Evolutionary conservation across 352 stramenopile species (phyloP).

Genomic region (Globisporangium splendens): DNA sequence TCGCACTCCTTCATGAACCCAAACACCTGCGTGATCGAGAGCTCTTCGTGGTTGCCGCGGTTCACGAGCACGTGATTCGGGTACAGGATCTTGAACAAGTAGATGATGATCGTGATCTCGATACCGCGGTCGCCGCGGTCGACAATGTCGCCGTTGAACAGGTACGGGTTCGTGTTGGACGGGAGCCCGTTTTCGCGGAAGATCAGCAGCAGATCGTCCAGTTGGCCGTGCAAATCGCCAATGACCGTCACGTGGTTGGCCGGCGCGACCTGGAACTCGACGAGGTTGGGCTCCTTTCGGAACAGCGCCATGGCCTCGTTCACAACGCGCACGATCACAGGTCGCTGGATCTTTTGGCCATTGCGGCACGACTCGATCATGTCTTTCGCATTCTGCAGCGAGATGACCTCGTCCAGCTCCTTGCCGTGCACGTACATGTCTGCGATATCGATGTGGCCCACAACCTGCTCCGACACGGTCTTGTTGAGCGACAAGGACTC

Average conservation of each 20-base stretch:
- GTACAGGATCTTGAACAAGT: conserved; percentile 80
- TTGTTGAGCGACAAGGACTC: conserved; percentile 26
- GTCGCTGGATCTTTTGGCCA: conserved; percentile 71
- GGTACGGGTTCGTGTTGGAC: conserved; percentile 69
- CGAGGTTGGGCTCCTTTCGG: conserved; percentile 49
- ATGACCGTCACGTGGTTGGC: conserved; percentile 78
- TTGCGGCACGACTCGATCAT: conserved; percentile 81
- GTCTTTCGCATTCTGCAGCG: conserved; percentile 55
- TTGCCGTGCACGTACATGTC: conserved; percentile 78
- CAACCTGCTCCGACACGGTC: conserved; percentile 54
- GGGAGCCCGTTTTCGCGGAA: conserved; percentile 81
- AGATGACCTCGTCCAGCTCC: conserved; percentile 59
- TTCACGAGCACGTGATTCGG: conserved; percentile 72
- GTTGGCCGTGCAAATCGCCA: conserved; percentile 81
- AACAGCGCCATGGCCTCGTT: conserved; percentile 56
- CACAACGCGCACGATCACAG: conserved; percentile 72
- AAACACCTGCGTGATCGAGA: conserved; percentile 83
- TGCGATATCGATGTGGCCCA: conserved; percentile 77
- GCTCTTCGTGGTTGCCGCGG: conserved; percentile 86
- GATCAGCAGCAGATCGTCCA: conserved; percentile 83
- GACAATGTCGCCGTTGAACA: conserved; percentile 88
- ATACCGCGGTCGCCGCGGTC: conserved; percentile 74
- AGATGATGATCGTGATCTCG: conserved; percentile 81
- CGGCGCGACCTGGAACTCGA: conserved; percentile 63
- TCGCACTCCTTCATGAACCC: conserved; percentile 87